Evolutionary conservation across 1,139 yeast species (phyloP), one percentile per base, ranked within the genome.

Genomic region (Pichia sp.): DNA sequence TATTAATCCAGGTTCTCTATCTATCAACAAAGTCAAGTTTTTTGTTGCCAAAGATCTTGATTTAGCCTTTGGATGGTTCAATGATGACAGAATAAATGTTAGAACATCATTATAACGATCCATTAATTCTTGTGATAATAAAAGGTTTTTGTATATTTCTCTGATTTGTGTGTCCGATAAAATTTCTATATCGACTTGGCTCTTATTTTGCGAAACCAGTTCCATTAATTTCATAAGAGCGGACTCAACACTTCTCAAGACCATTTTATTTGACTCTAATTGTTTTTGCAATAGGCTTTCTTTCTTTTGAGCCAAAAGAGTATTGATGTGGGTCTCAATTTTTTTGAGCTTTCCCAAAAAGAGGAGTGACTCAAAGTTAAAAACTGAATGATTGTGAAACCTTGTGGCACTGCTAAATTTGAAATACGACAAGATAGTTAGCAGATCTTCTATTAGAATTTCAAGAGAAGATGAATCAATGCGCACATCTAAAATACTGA

Each of bases 31-130:
- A 0, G 83, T 73, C 29, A 89, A 68, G 45, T 82, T 77, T 57
- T 82, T 82, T 32, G 88, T 75, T 0, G 92, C 88, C 54, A 82
- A 80, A 0, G 88, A 77, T 62, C 87, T 79, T 1, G 85, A 71
- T 59, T 84, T 87, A 30, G 81, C 77, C 61, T 82, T 84, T 1
- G 76, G 62, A 57, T 81, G 79, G 34, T 76, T 79, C 50, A 85
- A 67, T 0, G 80, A 71, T 7, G 67, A 69, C 15, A 85, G 63
- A 3, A 88, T 68, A 13, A 82, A 68, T 26, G 70, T 70, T 48
- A 87, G 61, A 54, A 85, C 80, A 4, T 72, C 71, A n/a, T 82
- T 85, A 62, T 82, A 83, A 1, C 79, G 69, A 4, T 70, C 62
- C 13, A 73, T 60, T 42, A 84, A 40, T 8, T 55, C 54, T 49